Conservation (phyloP, 1,284 basidiomycete genomes). For the Calocybe gambosa region DNA sequence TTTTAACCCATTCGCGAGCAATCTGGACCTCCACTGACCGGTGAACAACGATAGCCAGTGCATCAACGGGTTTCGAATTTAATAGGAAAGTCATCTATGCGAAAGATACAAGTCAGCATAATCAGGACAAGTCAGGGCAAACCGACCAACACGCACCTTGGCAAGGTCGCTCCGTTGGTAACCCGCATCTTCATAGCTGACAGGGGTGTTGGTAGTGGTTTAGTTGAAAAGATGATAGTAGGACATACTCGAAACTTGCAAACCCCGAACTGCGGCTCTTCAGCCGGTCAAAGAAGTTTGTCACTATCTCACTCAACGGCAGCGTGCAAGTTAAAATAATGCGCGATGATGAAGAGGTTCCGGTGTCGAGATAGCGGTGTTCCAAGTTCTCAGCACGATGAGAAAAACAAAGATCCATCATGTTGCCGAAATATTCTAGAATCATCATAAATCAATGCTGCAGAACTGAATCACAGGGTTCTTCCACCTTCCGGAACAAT, state of each 20-base stretch:
- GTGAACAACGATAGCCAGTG: conserved; percentile 87
- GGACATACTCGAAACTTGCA: conserved; percentile 82
- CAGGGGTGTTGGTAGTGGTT: conserved; percentile 4
- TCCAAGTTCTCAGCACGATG: conserved; percentile 77
- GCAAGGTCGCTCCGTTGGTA: conserved; percentile 76
- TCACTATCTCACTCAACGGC: conserved; percentile 89
- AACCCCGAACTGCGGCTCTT: conserved; percentile 90
- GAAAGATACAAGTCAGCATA: background rate
- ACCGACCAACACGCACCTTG: conserved; percentile 47
- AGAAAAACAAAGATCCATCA: conserved; percentile 86
- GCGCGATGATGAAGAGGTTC: conserved; percentile 48
- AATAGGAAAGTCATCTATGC: conserved; percentile 80
- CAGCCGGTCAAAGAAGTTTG: conserved; percentile 88
- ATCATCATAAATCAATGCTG: conserved; percentile 2
- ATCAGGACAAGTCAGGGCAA: background rate
- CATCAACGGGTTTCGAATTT: conserved; percentile 85
- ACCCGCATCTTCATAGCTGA: conserved; percentile 88
- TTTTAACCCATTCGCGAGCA: conserved; percentile 81
- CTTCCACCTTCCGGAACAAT: conserved; percentile 80
- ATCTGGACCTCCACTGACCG: conserved; percentile 64
- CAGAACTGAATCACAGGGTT: conserved; percentile 1
- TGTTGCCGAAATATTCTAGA: conserved; percentile 76
- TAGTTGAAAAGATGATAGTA: conserved; percentile 33
- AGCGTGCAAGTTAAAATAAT: conserved; percentile 77
- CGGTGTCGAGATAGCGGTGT: conserved; percentile 72